A percentile compares a stretch with the other conserved stretches of the same genome.
These are phyloP conservation scores for Aspergillus novoparasiticus DNA, from an alignment of 2,329 filamentous ascomycete genomes.

Conservation along the genomic window DNA sequence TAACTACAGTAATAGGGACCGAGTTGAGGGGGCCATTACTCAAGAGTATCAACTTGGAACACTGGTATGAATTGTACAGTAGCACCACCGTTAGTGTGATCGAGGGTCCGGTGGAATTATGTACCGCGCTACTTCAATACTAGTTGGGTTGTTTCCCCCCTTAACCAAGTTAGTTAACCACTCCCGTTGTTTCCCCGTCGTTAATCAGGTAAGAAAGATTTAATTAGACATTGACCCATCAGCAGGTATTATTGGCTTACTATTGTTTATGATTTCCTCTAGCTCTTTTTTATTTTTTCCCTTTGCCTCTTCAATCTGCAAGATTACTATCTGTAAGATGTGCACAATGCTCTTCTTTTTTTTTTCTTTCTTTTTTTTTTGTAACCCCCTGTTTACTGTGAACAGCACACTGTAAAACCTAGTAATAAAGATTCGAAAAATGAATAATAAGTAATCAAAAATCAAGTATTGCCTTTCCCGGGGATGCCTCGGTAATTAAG, in stretches of 20 bases:
- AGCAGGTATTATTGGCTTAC: not conserved
- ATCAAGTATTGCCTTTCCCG: not conserved
- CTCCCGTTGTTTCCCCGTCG: not conserved
- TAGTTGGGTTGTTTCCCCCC: not conserved
- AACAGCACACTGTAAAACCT: not conserved
- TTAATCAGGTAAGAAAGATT: not conserved
- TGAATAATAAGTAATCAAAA: not conserved
- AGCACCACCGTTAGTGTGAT: conserved; percentile 7
- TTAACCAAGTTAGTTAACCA: not conserved
- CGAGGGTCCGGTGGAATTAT: conserved; percentile 1
- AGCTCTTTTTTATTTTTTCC: not conserved
- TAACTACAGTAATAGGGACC: not conserved
- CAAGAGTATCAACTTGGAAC: conserved; percentile 14
- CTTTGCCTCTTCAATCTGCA: not conserved
- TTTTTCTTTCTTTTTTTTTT: not conserved
- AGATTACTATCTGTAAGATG: not conserved
- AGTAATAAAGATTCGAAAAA: not conserved
- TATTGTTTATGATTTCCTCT: conserved; percentile 1
- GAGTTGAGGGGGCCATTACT: not conserved
- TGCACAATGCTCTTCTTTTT: not conserved
- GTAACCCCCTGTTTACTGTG: not conserved
- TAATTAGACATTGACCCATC: conserved; percentile 5
- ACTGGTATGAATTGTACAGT: conserved; percentile 12
- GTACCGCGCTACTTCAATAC: not conserved
- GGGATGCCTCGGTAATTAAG: not conserved